phyloP scores from a whole-genome alignment of 2,329 filamentous ascomycete genomes.

The Colletotrichum agaves region DNA sequence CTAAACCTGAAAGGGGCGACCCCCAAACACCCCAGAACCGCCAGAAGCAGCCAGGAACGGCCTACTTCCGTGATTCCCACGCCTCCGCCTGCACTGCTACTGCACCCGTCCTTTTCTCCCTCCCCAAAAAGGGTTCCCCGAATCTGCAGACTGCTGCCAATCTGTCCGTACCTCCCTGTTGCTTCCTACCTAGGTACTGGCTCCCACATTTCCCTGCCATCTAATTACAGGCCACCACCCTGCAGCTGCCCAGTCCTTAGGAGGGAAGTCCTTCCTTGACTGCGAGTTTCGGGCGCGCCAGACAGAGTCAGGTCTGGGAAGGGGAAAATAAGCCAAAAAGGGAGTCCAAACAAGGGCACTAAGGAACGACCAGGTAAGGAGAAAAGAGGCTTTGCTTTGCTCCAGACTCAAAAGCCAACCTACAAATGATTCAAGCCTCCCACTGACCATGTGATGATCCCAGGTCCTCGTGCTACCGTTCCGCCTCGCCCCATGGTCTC shows the following conservation, averaged over 20 bases:
- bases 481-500: constrained; percentile 8
- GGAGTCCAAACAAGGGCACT: constrained; percentile 13
- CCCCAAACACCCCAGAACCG: neutral
- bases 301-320: constrained; percentile 30
- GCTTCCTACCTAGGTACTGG: neutral
- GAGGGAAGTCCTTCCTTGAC: constrained; percentile 22
- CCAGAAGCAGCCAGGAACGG: constrained; percentile 3
- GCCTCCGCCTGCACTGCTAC: constrained; percentile 23
- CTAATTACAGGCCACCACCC: constrained; percentile 12
- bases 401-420: neutral
- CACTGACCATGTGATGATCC: constrained; percentile 33
- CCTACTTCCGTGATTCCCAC: constrained; percentile 23
- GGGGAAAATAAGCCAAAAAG: constrained; percentile 19
- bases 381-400: constrained; percentile 15
- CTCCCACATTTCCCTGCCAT: neutral
- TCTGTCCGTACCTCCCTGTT: constrained; percentile 4
- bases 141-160: neutral
- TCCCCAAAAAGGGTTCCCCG: constrained; percentile 1
- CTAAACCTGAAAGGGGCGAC: constrained; percentile 24
- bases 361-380: constrained; percentile 21
- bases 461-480: constrained; percentile 14
- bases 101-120: neutral
- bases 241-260: constrained; percentile 22
- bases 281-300: constrained; percentile 32
- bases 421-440: constrained; percentile 22